Conservation (phyloP, 257 asterid species). For the Ballota nigra region DNA sequence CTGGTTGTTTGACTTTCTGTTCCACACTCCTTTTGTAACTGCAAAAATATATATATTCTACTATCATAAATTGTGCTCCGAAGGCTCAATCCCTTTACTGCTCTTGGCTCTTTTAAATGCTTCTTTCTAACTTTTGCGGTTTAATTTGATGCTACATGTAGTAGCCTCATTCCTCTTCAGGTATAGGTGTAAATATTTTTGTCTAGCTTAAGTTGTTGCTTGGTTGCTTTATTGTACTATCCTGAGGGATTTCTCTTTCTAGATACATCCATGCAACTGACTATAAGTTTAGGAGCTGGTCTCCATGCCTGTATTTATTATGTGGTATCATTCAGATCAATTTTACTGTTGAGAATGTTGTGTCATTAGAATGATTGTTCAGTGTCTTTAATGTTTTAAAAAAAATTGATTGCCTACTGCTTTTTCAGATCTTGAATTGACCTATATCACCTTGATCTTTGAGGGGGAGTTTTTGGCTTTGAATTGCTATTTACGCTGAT, state of each 20-base stretch:
- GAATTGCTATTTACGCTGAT: not conserved
- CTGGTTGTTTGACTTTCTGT: not conserved
- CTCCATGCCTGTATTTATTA: not conserved
- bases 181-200: not conserved
- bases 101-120: not conserved
- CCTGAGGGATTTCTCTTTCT: too few species aligned
- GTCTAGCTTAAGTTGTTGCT: not conserved
- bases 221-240: too few species aligned
- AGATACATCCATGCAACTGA: not conserved
- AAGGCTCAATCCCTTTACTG: slow-evolving; percentile 4
- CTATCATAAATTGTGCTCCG: not conserved
- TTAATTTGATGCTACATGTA: not conserved
- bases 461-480: not conserved
- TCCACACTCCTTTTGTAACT: not conserved
- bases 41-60: not conserved
- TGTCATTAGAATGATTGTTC: not conserved
- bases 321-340: not conserved
- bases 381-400: not conserved
- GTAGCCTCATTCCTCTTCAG: not conserved
- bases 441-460: not conserved
- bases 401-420: not conserved
- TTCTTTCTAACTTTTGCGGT: not conserved
- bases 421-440: slow-evolving; percentile 1
- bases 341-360: not conserved
- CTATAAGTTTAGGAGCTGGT: slow-evolving; percentile 3